Percentiles rank a stretch among this genome's conserved stretches.
These are phyloP conservation scores for Malus orientalis DNA, from an alignment of 306 rosid genomes.

Conservation along the genomic window DNA sequence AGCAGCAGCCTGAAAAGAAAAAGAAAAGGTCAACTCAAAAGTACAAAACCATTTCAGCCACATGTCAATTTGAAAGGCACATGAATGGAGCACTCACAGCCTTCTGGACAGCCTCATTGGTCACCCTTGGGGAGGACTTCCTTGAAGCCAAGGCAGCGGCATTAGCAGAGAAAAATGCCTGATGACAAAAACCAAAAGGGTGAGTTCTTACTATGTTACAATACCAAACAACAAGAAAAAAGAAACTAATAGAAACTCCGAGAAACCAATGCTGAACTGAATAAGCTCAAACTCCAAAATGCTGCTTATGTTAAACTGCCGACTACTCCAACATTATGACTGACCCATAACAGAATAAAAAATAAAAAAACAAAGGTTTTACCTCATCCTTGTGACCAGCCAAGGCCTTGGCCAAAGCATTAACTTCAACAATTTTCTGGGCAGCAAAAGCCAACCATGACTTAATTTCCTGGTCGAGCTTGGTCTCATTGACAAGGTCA, in stretches of 20 bases:
- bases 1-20: slow-evolving; percentile 66
- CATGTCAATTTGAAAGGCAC: slow-evolving; percentile 1
- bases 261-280: background rate
- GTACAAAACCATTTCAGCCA: background rate
- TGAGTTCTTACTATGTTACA: background rate
- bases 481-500: slow-evolving; percentile 80
- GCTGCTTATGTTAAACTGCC: background rate
- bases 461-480: slow-evolving; percentile 78
- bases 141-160: slow-evolving; percentile 74
- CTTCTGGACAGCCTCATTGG: slow-evolving; percentile 75
- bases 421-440: slow-evolving; percentile 78
- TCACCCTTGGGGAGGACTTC: slow-evolving; percentile 80
- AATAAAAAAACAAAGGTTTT: background rate
- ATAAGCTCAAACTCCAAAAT: background rate
- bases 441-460: slow-evolving; percentile 97
- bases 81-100: slow-evolving; percentile 56
- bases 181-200: slow-evolving; percentile 22
- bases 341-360: background rate
- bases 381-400: slow-evolving; percentile 75
- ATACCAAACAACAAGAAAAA: background rate
- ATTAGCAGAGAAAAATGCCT: slow-evolving; percentile 67
- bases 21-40: slow-evolving; percentile 1
- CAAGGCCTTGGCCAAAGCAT: slow-evolving; percentile 81
- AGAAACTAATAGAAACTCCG: background rate
- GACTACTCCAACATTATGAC: background rate